Percentiles rank a stretch among this genome's conserved stretches.
These are phyloP conservation scores for Pichia rugopelliculosa DNA, from an alignment of 805 yeast genomes.

Conservation along the genomic window DNA sequence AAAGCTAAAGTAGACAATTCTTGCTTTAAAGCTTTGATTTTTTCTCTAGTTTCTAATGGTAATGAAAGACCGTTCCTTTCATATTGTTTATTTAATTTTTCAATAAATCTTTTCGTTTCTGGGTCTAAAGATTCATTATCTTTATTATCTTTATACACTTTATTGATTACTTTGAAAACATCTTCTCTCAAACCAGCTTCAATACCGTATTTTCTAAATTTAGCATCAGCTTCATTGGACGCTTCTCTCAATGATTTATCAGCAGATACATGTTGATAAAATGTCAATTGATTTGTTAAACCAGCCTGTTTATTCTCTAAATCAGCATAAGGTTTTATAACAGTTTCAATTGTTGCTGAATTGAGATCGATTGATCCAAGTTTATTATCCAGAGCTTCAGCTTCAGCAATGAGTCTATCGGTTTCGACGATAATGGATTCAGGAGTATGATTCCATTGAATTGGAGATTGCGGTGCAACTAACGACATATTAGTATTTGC, in stretches of 20 bases:
- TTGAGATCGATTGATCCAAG: conserved; percentile 37
- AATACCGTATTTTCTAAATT: conserved; percentile 48
- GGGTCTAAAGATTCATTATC: conserved; percentile 32
- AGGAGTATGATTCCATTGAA: conserved; percentile 56
- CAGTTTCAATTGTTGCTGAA: conserved; percentile 48
- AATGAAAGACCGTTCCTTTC: conserved; percentile 65
- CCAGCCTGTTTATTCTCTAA: conserved; percentile 43
- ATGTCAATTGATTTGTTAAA: conserved; percentile 45
- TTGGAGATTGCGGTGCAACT: conserved; percentile 33
- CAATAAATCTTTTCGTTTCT: conserved; percentile 51
- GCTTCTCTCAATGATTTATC: conserved; percentile 64
- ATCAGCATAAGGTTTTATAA: conserved; percentile 45
- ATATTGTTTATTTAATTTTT: conserved; percentile 49
- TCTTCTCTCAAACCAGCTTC: conserved; percentile 63
- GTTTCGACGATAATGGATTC: conserved; percentile 38
- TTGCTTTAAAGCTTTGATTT: conserved; percentile 52
- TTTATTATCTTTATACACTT: conserved; percentile 36
- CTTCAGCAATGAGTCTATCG: conserved; percentile 35
- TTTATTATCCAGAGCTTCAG: conserved; percentile 41
- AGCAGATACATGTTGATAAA: conserved; percentile 66
- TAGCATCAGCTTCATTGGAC: conserved; percentile 54
- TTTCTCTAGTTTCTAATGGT: conserved; percentile 44
- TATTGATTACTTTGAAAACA: conserved; percentile 51
- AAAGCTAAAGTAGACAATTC: conserved; percentile 46
- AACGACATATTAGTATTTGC: neutral